Evolutionary conservation across 116 monocot species (phyloP), one percentile per base, ranked within the genome.

Genomic region (Trichopus zeylanicus): DNA sequence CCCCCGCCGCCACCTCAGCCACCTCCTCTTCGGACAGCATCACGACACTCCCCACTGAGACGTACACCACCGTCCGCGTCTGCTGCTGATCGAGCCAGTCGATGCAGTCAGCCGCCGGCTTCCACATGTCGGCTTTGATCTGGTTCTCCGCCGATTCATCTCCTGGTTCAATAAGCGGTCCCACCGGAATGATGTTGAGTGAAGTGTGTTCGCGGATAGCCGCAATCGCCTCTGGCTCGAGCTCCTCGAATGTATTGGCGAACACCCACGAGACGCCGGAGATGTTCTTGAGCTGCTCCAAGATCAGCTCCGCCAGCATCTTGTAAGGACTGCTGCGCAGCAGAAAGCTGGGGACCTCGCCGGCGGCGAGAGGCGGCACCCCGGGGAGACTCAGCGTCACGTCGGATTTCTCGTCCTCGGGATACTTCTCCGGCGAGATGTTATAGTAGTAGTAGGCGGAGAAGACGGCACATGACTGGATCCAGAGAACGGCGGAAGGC

Each of bases 381-480:
- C 86, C 86, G 13, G 81, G 78, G 15, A 86, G 59, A 6, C 3
- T 29, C 6, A 81, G 55, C 10, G 67, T 3, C 28, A 67, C 7
- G 24, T 73, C 51, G n/a, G 72, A 69, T 16, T 60, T 29, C 8
- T 19, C 48, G 21, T 34, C 61, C 1, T 61, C 18, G 3, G 85
- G 85, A 66, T 80, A 80, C 26, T 56, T 58, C 0, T 27, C 52
- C 13, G 76, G 70, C 9, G 28, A 23, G 53, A 76, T 76, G 55
- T 68, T 26, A 73, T 62, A 77, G 62, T 76, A 73, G 73, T 70
- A 77, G 71, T 80, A 85, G 10, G 70, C 48, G 49, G 85, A 80
- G 85, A 80, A 80, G 30, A 74, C 80, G 21, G 70, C 73, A 49
- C 63, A 69, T 15, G 85, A 85, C 53, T 85, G 85, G 2, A 79